Percentiles rank a stretch among this genome's conserved stretches.
Conservation (phyloP, 352 stramenopile species). For the Elongisporangium prolatum region DNA sequence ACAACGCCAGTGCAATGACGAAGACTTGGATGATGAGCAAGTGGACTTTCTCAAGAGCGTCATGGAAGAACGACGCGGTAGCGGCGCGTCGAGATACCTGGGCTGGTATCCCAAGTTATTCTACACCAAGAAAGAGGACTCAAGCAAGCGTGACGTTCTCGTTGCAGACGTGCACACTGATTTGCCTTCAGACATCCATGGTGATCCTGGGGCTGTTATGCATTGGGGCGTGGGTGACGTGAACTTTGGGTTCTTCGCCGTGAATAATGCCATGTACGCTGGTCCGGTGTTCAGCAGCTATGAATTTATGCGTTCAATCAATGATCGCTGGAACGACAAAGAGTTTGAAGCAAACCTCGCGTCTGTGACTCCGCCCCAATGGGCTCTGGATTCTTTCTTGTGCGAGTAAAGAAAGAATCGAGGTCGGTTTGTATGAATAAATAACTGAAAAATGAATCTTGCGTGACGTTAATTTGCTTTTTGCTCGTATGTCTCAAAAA, state of each 20-base stretch:
- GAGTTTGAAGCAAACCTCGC: slow-evolving; percentile 15
- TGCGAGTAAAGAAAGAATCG: too few species aligned
- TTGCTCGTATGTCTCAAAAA: too few species aligned
- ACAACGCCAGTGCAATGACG: slow-evolving; percentile 1
- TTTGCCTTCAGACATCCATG: slow-evolving; percentile 17
- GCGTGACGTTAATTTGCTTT: too few species aligned
- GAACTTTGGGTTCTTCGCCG: slow-evolving; percentile 21
- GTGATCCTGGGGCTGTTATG: slow-evolving; percentile 22
- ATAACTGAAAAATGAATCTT: too few species aligned
- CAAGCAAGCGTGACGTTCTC: slow-evolving; percentile 20
- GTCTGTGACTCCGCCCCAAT: slow-evolving; percentile 8
- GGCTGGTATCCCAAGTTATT: slow-evolving; percentile 33
- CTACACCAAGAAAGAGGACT: slow-evolving; percentile 19
- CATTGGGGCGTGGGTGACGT: slow-evolving; percentile 24
- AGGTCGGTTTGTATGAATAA: too few species aligned
- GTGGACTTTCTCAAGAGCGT: slow-evolving; percentile 17
- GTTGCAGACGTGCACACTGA: slow-evolving; percentile 30
- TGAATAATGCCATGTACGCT: slow-evolving; percentile 25
- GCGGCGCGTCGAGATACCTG: slow-evolving; percentile 1
- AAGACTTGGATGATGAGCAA: slow-evolving; percentile 5
- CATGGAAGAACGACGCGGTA: slow-evolving; percentile 11
- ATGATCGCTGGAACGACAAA: slow-evolving; percentile 19
- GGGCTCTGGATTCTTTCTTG: slow-evolving; percentile 11
- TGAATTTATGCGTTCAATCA: slow-evolving; percentile 27
- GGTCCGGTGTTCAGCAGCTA: slow-evolving; percentile 32